Base-by-base conservation (phyloP, 2,329 filamentous ascomycete species). In the Ceratocystis destructans region DNA sequence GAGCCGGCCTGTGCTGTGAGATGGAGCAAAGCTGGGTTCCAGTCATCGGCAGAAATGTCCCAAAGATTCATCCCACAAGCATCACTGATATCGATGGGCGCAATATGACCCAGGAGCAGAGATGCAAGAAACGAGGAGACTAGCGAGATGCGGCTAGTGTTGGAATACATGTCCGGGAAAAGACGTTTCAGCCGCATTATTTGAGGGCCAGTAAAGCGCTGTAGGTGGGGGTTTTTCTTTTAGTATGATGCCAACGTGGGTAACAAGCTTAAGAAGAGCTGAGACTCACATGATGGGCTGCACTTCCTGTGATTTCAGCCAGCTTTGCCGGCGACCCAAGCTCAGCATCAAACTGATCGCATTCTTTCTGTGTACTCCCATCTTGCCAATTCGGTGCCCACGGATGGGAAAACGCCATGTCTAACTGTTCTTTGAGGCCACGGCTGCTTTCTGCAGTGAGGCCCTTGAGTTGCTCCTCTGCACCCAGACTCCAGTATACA, bases 381-480 rank as follows among this genome's bases (percentile, higher is more conserved):
- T 99, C 94, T 77, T 97, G 94, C 94, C 94, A 99, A 75, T 97
- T 99, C 6, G 94, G 94, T 70, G 90, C 91, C 77, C 86, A 92
- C 3, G 88, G 86, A 74, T 95, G 88, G 17, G 91, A 88, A 73
- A 97, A 89, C 0, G 87, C 88, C 2, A 77, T 78, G 8, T 78
- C 76, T 31, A 97, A 78, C 77, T 96, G 91, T 68, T 88, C 85
- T 62, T 88, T 81, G 61, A 97, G 78, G 0, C 81, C 77, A 73
- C 82, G 83, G 22, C 76, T 76, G 2, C 81, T 73, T 44, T n/a
- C 37, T 4, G 6, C 7, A 70, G 89, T 80, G 55, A 97, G 77
- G 12, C 72, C 77, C 3, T 74, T 77, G 55, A 97, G 80, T 55
- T 87, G 72, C 6, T 75, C 72, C 73, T 89, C 87, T 5, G 89